Conservation (phyloP, 495 filamentous ascomycete species). For the Neurospora sp. region DNA sequence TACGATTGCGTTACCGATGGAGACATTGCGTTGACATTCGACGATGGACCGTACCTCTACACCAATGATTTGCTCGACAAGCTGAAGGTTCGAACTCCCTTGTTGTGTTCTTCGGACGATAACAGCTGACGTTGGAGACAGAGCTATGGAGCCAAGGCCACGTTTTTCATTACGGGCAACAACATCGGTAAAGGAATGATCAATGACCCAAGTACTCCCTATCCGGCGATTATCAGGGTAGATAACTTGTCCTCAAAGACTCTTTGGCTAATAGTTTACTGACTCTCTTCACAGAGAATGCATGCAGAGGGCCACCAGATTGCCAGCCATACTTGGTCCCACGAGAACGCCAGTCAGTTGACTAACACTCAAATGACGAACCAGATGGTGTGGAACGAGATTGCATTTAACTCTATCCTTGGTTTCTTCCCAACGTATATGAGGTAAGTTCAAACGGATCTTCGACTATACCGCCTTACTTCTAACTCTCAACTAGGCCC, state of each 20-base stretch:
- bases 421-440: constrained; percentile 81
- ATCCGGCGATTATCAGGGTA: constrained; percentile 49
- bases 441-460: constrained; percentile 27
- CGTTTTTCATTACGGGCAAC: constrained; percentile 72
- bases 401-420: constrained; percentile 66
- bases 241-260: constrained; percentile 3
- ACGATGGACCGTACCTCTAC: constrained; percentile 66
- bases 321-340: constrained; percentile 79
- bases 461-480: neutral
- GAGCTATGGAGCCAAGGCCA: constrained; percentile 56
- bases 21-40: constrained; percentile 65
- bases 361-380: constrained; percentile 45
- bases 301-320: constrained; percentile 73
- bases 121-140: constrained; percentile 9
- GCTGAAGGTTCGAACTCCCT: constrained; percentile 29
- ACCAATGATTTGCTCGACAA: constrained; percentile 61
- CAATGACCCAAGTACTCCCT: constrained; percentile 47
- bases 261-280: constrained; percentile 2
- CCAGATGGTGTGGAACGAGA: constrained; percentile 71
- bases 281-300: constrained; percentile 33
- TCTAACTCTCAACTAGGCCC: constrained; percentile 31
- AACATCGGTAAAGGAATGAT: constrained; percentile 65
- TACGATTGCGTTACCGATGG: constrained; percentile 54
- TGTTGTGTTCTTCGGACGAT: no score
- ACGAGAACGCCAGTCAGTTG: constrained; percentile 57